Base-by-base conservation (phyloP, 2,329 filamentous ascomycete genomes). In the Penicillium sumatraense region DNA sequence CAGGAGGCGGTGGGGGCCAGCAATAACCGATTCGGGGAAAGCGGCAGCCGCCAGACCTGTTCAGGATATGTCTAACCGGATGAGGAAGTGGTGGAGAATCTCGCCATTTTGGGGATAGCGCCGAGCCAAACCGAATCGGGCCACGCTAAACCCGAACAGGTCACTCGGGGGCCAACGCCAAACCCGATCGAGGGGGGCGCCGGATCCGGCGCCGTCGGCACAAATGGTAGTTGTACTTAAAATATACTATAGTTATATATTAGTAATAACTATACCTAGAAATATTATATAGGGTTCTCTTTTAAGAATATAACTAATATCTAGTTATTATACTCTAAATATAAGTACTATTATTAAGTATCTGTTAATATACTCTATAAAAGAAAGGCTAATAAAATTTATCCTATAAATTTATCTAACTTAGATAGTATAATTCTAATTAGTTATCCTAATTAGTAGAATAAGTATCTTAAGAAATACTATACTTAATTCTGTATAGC, bases 161-260 rank as follows among this genome's bases (percentile, higher is more conserved):
- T 11, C 6, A 2, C 3, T 2, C 8, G 33, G 11, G 33, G 33
- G 33, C 33, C 13, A n/a, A n/a, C 33, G 36, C 36, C 36, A 40
- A 40, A 40, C 36, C 36, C 36, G 36, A 40, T 40, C 36, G 36
- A 40, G 33, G 38, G 38, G 38, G 38, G 38, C 38, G 38, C 38
- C 38, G 38, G 21, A 41, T 41, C 38, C 38, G 38, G 38, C 38
- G 38, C 38, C 20, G 18, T 41, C 38, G 38, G 38, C 38, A 41
- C 38, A 41, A 41, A 41, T 41, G 20, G 38, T 41, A 41, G 38
- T 41, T 41, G 38, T 41, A 3, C 38, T 41, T 23, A 40, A 21
- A 40, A 23, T 36, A 40, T 35, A 35, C 13, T 35, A 35, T n/a
- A 6, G 8, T 35, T 35, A 35, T 35, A 35, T 35, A 35, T 16